These are phyloP conservation scores for Fusarium sp. DNA, from an alignment of 2,329 filamentous ascomycete genomes.

Conservation along the genomic window DNA sequence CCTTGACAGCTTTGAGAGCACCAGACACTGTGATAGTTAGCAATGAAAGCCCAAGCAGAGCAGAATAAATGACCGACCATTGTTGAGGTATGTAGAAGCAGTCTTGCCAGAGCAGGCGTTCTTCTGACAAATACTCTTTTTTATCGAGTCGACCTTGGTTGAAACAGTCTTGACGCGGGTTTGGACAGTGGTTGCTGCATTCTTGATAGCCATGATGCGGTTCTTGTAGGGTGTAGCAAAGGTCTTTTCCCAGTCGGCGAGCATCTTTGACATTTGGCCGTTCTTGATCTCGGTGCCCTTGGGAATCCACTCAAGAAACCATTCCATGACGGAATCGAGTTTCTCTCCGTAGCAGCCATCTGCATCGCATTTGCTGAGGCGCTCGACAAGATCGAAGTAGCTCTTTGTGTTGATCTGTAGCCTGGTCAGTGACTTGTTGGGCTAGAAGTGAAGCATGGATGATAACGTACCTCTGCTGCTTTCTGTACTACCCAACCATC, in stretches of 20 bases:
- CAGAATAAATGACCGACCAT: background rate
- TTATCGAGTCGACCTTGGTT: constrained; percentile 5
- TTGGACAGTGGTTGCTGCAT: constrained; percentile 5
- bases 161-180: constrained; percentile 4
- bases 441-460: rapidly evolving
- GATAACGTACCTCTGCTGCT: constrained; percentile 9
- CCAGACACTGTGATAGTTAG: constrained; percentile 3
- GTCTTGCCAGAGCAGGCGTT: constrained; percentile 28
- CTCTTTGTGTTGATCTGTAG: constrained; percentile 12
- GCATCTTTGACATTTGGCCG: constrained; percentile 12
- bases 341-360: background rate
- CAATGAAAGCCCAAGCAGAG: rapidly evolving
- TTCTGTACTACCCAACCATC: constrained; percentile 29
- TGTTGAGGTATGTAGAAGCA: constrained; percentile 20
- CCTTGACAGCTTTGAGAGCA: constrained; percentile 16
- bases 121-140: constrained; percentile 17
- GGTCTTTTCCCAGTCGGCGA: constrained; percentile 21
- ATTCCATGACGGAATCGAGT: background rate
- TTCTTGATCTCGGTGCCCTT: constrained; percentile 8
- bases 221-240: constrained; percentile 22
- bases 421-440: background rate
- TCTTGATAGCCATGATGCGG: constrained; percentile 19
- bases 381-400: background rate
- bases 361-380: background rate
- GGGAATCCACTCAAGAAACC: constrained; percentile 29